Percentiles rank a stretch among this genome's conserved stretches.
Conservation (phyloP, 768 basidiomycete genomes). For the Melanogaster broomeanus region DNA sequence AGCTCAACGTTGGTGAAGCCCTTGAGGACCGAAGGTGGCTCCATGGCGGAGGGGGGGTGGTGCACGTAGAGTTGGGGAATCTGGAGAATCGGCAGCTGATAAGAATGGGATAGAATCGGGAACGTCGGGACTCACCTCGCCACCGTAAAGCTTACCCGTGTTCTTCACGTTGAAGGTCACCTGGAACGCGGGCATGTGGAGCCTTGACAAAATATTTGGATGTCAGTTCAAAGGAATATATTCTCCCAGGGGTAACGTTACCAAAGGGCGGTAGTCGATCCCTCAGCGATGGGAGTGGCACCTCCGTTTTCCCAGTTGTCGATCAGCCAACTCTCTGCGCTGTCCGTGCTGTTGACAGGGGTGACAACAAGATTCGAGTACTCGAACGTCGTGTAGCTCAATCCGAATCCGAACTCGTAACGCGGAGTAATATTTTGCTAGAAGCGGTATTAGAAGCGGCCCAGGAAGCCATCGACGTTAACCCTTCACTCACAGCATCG, state of each 20-base stretch:
- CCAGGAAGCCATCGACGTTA: neutral
- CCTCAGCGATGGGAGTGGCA: slow-evolving; percentile 53
- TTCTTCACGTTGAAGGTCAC: slow-evolving; percentile 71
- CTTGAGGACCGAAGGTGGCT: slow-evolving; percentile 71
- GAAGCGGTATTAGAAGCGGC: neutral
- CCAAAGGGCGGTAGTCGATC: slow-evolving; percentile 66
- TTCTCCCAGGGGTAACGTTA: slow-evolving; percentile 18
- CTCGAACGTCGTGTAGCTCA: slow-evolving; percentile 82
- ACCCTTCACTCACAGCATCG: slow-evolving; percentile 52
- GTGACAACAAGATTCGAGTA: slow-evolving; percentile 61
- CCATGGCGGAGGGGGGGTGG: slow-evolving; percentile 59
- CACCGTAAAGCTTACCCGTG: slow-evolving; percentile 59
- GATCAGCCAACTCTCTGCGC: slow-evolving; percentile 32
- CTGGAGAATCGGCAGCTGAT: slow-evolving; percentile 34
- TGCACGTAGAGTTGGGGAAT: slow-evolving; percentile 78
- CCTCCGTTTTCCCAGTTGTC: slow-evolving; percentile 61
- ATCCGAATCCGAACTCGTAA: slow-evolving; percentile 88
- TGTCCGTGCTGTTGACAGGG: slow-evolving; percentile 39
- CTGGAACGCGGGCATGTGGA: slow-evolving; percentile 63
- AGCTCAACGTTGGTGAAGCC: slow-evolving; percentile 68
- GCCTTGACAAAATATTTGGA: slow-evolving; percentile 38
- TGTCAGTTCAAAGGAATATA: slow-evolving; percentile 1
- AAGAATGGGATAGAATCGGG: neutral
- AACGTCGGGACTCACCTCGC: slow-evolving; percentile 50
- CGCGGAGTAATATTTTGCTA: slow-evolving; percentile 74